Conservation (phyloP, 2,329 filamentous ascomycete genomes). For the Aureobasidium sp. region DNA sequence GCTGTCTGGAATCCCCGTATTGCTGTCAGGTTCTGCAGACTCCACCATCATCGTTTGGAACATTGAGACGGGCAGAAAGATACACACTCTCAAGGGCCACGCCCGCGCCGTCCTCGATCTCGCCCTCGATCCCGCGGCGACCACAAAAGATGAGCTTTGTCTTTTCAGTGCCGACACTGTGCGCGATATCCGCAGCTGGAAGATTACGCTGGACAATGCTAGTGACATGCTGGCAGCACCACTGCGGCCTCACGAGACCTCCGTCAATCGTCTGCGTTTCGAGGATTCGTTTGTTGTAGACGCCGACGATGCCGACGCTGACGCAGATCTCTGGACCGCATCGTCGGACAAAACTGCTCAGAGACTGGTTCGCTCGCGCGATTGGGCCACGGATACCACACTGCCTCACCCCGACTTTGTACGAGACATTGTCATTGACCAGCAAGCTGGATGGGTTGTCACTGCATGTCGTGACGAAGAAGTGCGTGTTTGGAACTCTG, state of each 20-base stretch:
- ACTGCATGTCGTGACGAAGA: constrained; percentile 90
- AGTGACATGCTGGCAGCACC: constrained; percentile 50
- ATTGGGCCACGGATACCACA: constrained; percentile 64
- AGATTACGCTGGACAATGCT: constrained; percentile 47
- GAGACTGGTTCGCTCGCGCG: constrained; percentile 62
- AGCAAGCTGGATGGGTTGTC: constrained; percentile 60
- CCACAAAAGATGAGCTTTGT: constrained; percentile 38
- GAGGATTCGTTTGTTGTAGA: constrained; percentile 36
- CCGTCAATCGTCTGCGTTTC: constrained; percentile 74
- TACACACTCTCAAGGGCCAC: constrained; percentile 74
- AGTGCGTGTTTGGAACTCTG: constrained; percentile 75
- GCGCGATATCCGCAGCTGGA: constrained; percentile 66
- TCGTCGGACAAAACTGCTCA: constrained; percentile 86
- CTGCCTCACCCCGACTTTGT: constrained; percentile 86
- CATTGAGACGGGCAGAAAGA: constrained; percentile 54
- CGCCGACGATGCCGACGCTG: constrained; percentile 29
- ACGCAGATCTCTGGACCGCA: constrained; percentile 81
- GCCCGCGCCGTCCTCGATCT: constrained; percentile 74
- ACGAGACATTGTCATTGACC: constrained; percentile 64
- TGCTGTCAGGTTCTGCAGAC: constrained; percentile 43
- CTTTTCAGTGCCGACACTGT: constrained; percentile 68
- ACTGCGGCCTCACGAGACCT: constrained; percentile 81
- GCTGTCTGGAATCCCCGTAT: constrained; percentile 52
- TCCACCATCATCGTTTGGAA: constrained; percentile 67
- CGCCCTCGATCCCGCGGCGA: constrained; percentile 61